These are phyloP conservation scores for Juglanconis sp. DNA, from an alignment of 2,329 filamentous ascomycete species.

Conservation along the genomic window DNA sequence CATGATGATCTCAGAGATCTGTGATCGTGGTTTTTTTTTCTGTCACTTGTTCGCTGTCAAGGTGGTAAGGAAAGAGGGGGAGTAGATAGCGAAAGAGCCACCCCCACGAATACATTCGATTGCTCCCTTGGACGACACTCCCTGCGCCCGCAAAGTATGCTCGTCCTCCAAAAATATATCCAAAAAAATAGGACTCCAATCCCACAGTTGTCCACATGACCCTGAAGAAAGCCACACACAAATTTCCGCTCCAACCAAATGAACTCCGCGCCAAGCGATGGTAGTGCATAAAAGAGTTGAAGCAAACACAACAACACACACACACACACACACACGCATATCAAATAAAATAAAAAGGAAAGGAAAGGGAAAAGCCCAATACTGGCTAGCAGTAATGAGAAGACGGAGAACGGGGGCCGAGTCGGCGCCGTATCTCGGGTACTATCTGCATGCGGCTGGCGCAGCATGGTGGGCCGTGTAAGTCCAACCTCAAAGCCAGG, in stretches of 20 bases:
- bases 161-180: background rate
- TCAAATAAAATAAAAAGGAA: background rate
- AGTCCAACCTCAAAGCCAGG: background rate
- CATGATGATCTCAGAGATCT: background rate
- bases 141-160: background rate
- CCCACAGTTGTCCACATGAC: background rate
- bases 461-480: background rate
- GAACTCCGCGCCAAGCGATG: conserved; percentile 15
- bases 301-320: background rate
- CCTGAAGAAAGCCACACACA: background rate
- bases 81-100: background rate
- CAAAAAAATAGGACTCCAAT: background rate
- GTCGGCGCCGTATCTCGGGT: background rate
- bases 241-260: background rate
- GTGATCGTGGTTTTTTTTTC: background rate
- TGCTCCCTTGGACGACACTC: background rate
- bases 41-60: background rate
- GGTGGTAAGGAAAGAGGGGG: background rate
- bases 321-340: background rate
- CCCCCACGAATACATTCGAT: background rate
- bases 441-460: conserved; percentile 3
- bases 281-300: conserved; percentile 11
- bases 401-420: background rate
- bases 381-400: background rate
- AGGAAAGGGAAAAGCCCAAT: background rate